phyloP scores from a whole-genome alignment of 257 asterid genomes.

The Petunia secreta region DNA sequence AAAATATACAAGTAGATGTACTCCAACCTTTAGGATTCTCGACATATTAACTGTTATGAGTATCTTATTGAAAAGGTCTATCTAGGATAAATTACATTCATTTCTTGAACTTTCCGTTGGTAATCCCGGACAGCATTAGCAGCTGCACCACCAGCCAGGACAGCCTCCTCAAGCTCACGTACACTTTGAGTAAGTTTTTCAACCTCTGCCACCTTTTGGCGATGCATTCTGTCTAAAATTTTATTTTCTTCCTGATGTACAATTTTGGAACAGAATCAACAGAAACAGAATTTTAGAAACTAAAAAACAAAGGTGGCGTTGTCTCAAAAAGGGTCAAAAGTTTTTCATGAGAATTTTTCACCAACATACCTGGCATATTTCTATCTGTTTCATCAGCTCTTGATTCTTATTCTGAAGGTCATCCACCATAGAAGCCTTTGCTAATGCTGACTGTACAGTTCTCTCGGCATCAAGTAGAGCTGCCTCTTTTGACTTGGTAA shows the following conservation, averaged over 20 bases:
- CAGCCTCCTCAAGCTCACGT: constrained; percentile 98
- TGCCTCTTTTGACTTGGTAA: constrained; percentile 96
- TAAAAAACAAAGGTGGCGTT: neutral
- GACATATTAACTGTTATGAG: no score
- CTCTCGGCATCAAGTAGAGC: constrained; percentile 95
- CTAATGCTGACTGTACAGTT: constrained; percentile 90
- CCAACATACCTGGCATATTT: constrained; percentile 83
- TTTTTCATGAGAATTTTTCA: neutral
- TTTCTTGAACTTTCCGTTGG: constrained; percentile 98
- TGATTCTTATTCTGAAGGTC: constrained; percentile 97
- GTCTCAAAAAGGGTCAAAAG: no score
- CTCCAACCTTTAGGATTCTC: no score
- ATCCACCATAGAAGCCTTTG: constrained; percentile 98
- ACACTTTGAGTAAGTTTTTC: constrained; percentile 96
- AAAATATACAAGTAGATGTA: constrained; percentile 19
- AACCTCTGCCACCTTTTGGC: constrained; percentile 97
- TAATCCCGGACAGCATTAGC: constrained; percentile 98
- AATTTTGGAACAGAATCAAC: constrained; percentile 14
- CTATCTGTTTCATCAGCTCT: constrained; percentile 95
- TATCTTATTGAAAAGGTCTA: neutral
- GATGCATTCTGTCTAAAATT: constrained; percentile 88
- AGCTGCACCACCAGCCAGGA: constrained; percentile 98
- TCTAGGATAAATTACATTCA: constrained; percentile 63
- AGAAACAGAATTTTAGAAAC: constrained; percentile 20
- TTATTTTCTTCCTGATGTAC: constrained; percentile 85